Base-by-base conservation (phyloP, 768 basidiomycete genomes). In the Termitomyces sp. region DNA sequence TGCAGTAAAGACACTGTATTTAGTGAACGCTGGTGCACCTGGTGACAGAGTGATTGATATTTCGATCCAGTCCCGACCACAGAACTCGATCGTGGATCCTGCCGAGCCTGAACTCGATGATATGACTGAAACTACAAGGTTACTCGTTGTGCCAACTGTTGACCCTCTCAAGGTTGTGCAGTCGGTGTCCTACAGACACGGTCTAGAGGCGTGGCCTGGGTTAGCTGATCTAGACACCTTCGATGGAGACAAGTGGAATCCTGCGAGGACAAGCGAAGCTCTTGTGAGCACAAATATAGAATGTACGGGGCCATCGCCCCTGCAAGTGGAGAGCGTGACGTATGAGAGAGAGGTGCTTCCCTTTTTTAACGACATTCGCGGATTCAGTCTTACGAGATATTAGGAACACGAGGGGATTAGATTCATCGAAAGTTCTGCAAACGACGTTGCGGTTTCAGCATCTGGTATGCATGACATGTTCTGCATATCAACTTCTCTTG, bases 21-120 rank as follows among this genome's bases (percentile, higher is more conserved):
- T 96, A 36, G 70, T 76, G 42, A 85, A 80, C 63, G 75, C 77
- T 0, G 87, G 91, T 14, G 80, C 79, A 1, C 73, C 81, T 1
- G 91, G 89, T 2, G 83, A 89, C 53, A 81, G 93, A 45, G 78
- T 84, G 45, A 70, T 97, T 54, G 94, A 97, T 66, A 74, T 96
- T 36, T 94, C 92, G 0, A 73, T 95, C 36, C 87, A 86, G 56
- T 87, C 91, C 9, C 76, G 74, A 24, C 66, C 79, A 26, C 61
- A 58, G 5, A 58, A 73, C n/a, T 68, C 78, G 28, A 60, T 46
- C 7, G 63, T 66, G 20, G 68, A 67, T 30, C 61, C 68, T 57
- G 52, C 64, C 24, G 63, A 67, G 32, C 63, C 66, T 32, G 65
- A 67, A 40, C 61, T 60, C 10, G 63, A 65, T 58, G 75, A 69